These are phyloP conservation scores for Aureobasidium zeae DNA, from an alignment of 2,329 filamentous ascomycete species.

Conservation along the genomic window DNA sequence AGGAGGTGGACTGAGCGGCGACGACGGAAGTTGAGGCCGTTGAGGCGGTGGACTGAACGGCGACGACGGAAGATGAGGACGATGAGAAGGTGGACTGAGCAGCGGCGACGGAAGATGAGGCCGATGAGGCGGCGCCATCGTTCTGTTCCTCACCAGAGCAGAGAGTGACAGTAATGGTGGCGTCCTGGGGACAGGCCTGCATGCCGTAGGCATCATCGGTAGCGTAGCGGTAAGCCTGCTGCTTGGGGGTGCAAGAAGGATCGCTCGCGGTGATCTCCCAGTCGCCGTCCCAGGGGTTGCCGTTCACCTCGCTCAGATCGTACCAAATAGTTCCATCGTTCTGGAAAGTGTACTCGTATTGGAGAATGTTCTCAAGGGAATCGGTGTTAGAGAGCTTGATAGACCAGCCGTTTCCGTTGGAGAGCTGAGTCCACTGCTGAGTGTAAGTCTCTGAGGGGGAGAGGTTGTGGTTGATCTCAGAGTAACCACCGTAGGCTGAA, in stretches of 20 bases:
- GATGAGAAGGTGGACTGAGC: constrained; percentile 18
- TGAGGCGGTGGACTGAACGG: constrained; percentile 15
- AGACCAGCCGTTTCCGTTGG: constrained; percentile 30
- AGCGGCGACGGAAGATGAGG: constrained; percentile 16
- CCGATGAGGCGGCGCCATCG: constrained; percentile 15
- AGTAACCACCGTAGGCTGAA: constrained; percentile 23
- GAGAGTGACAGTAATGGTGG: constrained; percentile 29
- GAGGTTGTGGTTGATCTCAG: constrained; percentile 22
- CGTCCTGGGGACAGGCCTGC: constrained; percentile 27
- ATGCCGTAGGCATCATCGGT: constrained; percentile 33
- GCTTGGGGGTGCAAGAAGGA: constrained; percentile 24
- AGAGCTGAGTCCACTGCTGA: constrained; percentile 28
- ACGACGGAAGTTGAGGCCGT: constrained; percentile 17
- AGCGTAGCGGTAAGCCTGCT: constrained; percentile 31
- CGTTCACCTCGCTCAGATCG: constrained; percentile 31
- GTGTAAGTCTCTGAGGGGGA: constrained; percentile 22
- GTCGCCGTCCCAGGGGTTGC: constrained; percentile 31
- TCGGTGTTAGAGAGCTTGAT: constrained; percentile 31
- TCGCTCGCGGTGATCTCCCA: constrained; percentile 28
- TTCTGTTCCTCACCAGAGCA: constrained; percentile 25
- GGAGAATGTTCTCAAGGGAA: constrained; percentile 26
- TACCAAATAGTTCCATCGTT: constrained; percentile 31
- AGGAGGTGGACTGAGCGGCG: constrained; percentile 11
- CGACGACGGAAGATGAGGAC: constrained; percentile 17
- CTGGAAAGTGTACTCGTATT: constrained; percentile 33